phyloP scores from a whole-genome alignment of 345 rosid genomes.

The Cardamine chenopodiifolia region DNA sequence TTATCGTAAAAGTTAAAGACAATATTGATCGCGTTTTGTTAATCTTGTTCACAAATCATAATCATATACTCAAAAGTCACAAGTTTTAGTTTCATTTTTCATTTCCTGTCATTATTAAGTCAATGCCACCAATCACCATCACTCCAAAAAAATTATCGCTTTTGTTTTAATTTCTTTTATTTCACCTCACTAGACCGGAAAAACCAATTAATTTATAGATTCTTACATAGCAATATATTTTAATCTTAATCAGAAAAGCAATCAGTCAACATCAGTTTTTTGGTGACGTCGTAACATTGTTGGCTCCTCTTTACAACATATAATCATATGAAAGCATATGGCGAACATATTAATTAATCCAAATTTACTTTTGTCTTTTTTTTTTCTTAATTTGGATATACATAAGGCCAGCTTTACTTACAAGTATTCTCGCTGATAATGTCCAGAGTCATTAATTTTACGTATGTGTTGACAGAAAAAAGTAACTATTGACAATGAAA shows the following conservation, averaged over 20 bases:
- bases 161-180: conserved; percentile 8
- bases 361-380: conserved; percentile 1
- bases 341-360: conserved; percentile 11
- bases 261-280: conserved; percentile 23
- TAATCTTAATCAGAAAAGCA: conserved; percentile 6
- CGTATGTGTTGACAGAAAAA: not conserved
- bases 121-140: conserved; percentile 29
- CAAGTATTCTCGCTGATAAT: not conserved
- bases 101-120: conserved; percentile 20
- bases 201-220: conserved; percentile 10
- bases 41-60: conserved; percentile 26
- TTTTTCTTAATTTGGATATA: not conserved
- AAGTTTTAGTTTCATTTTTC: conserved; percentile 6
- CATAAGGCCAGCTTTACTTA: not conserved
- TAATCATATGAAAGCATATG: conserved; percentile 32
- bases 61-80: not conserved
- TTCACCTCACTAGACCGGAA: not conserved
- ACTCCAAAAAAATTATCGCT: not conserved
- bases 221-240: not conserved
- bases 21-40: conserved; percentile 7
- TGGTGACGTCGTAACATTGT: conserved; percentile 23
- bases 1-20: conserved; percentile 25
- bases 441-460: not conserved
- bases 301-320: conserved; percentile 36
- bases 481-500: not conserved